Evolutionary conservation across 345 rosid species (phyloP).

Genomic region (Gossypium arboreum): DNA sequence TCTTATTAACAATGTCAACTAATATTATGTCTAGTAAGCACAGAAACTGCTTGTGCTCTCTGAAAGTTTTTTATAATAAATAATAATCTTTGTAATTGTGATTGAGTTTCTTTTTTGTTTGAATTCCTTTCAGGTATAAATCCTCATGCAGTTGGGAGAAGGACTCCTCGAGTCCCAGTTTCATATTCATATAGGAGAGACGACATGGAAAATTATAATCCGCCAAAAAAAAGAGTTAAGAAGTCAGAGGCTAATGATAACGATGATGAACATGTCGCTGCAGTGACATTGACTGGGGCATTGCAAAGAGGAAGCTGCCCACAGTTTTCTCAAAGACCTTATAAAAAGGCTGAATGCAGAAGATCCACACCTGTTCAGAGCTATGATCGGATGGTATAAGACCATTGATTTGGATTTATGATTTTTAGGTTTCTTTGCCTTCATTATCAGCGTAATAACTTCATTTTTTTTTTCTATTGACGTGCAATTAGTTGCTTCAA

Average conservation of each 20-base stretch:
- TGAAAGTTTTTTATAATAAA: slow-evolving; percentile 6
- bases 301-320: slow-evolving; percentile 64
- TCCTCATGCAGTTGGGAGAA: slow-evolving; percentile 82
- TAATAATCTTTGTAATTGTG: neutral
- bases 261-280: slow-evolving; percentile 69
- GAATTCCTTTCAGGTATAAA: slow-evolving; percentile 45
- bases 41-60: neutral
- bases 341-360: slow-evolving; percentile 34
- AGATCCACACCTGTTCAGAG: slow-evolving; percentile 54
- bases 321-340: slow-evolving; percentile 47
- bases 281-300: slow-evolving; percentile 65
- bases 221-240: slow-evolving; percentile 44
- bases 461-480: slow-evolving; percentile 3
- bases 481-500: slow-evolving; percentile 36
- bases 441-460: neutral
- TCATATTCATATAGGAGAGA: slow-evolving; percentile 44
- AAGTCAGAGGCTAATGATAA: slow-evolving; percentile 41
- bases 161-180: slow-evolving; percentile 97
- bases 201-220: slow-evolving; percentile 41
- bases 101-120: slow-evolving; percentile 3
- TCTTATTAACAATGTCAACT: neutral
- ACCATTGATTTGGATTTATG: slow-evolving; percentile 1
- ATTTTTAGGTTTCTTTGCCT: neutral
- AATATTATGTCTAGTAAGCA: neutral
- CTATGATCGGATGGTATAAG: slow-evolving; percentile 65